Percentiles rank a stretch among this genome's conserved stretches.
These are phyloP conservation scores for Nothomitra cinnamomea DNA, from an alignment of 2,329 filamentous ascomycete species.

Conservation along the genomic window DNA sequence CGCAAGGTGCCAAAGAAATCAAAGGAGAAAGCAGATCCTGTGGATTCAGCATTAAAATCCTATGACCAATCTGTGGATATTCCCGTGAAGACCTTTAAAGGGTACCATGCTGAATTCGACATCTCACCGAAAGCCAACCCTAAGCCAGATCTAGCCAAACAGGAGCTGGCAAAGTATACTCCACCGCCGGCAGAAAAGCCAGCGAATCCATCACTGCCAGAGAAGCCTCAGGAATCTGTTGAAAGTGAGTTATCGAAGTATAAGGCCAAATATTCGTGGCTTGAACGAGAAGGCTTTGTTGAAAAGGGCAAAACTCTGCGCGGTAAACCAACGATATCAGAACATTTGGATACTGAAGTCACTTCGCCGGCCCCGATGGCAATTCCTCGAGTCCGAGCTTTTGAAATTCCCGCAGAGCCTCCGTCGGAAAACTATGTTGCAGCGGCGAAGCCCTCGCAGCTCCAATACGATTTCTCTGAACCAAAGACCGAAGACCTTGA, in stretches of 20 bases:
- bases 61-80: background rate
- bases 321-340: background rate
- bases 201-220: too few relatives aligned
- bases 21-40: background rate
- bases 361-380: background rate
- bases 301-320: background rate
- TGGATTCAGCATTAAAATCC: background rate
- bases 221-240: background rate
- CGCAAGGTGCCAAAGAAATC: constrained; percentile 9
- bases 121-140: background rate
- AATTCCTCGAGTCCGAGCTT: background rate
- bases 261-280: background rate
- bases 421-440: background rate
- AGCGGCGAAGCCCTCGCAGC: background rate
- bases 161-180: background rate
- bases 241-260: background rate
- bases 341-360: background rate
- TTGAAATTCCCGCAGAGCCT: background rate
- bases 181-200: background rate
- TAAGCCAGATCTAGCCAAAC: background rate
- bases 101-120: background rate
- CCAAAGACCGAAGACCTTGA: constrained; percentile 11
- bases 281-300: background rate
- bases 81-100: background rate
- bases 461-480: background rate